Evolutionary conservation across 2,329 filamentous ascomycete genomes (phyloP), one percentile per base, ranked within the genome.

Genomic region (Falciphora oryzae): DNA sequence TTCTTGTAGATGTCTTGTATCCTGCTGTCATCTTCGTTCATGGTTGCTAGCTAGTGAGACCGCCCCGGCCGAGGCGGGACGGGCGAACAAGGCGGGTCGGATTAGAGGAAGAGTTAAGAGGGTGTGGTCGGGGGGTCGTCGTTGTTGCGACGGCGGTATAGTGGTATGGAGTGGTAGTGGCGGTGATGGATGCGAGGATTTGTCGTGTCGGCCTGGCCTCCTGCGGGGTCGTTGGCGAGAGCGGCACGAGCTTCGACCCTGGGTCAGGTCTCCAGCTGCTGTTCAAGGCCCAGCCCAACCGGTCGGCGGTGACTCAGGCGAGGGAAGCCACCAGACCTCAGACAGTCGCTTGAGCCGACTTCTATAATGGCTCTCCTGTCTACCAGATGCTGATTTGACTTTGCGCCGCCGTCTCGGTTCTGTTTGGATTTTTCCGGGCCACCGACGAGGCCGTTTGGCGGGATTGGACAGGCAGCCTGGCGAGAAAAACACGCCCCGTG

Each of bases 1-100:
- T 99, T 98, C 82, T 89, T 90, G 80, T 90, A 88, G 80, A 99
- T 93, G 77, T 92, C 90, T 79, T 87, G 87, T 78, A 88, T 82
- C 70, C 84, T 81, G 72, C 88, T 83, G 68, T 88, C 84, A 35
- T 60, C 58, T 74, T 88, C 85, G 75, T 83, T 85, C 83, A 88
- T 88, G 75, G 75, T 80, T 78, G 77, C 76, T 57, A 62, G 32
- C 59, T 56, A 22, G 27, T 44, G 38, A 62, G 44, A n/a, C 61
- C 38, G 44, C 35, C 25, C 44, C 31, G 27, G 44, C 13, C 29
- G 28, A 62, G 31, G 14, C 53, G 25, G 35, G 29, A 38, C 28
- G 18, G 4, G 44, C 27, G 22, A 29, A 28, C 25, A 18, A 13
- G 25, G 13, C 57, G 13, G 27, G 25, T 58, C 25, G 57, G 25